Percentiles rank a stretch among this genome's conserved stretches.
Conservation (phyloP, 192 early-diverging fungal genomes). For the Spinellus fusiger region DNA sequence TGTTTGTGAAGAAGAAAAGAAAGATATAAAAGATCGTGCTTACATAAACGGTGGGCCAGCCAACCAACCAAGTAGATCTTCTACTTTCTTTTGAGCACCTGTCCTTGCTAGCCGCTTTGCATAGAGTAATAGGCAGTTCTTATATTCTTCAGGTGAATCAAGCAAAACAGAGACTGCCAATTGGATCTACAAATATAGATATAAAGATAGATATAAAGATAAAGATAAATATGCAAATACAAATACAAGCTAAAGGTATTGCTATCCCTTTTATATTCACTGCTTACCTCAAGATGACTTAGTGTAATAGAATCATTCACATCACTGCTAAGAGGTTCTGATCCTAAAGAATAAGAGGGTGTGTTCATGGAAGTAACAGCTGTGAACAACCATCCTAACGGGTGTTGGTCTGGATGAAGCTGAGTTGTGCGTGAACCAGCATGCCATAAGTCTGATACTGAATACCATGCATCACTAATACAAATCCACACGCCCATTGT, state of each 20-base stretch:
- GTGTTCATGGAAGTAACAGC: constrained; percentile 12
- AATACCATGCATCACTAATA: constrained; percentile 54
- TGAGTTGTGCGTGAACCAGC: constrained; percentile 16
- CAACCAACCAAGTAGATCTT: constrained; percentile 65
- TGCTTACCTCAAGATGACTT: constrained; percentile 42
- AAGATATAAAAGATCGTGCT: neutral
- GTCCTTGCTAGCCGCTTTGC: constrained; percentile 63
- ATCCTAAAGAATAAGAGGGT: neutral
- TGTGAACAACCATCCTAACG: constrained; percentile 21
- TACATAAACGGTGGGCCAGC: constrained; percentile 51
- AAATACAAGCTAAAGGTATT: too few relatives aligned
- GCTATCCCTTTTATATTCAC: too few relatives aligned
- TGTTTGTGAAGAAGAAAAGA: neutral
- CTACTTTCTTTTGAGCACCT: constrained; percentile 48
- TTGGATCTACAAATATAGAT: constrained; percentile 39
- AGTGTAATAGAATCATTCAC: constrained; percentile 32
- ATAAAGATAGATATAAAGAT: neutral
- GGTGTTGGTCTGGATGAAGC: constrained; percentile 15
- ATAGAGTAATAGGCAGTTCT: constrained; percentile 54
- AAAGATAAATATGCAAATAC: constrained; percentile 8
- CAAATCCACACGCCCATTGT: constrained; percentile 64
- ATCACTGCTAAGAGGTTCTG: neutral
- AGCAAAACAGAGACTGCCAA: constrained; percentile 44
- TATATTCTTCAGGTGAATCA: constrained; percentile 53
- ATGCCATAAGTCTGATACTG: constrained; percentile 39